Percentiles rank a stretch among this genome's conserved stretches.
Conservation (phyloP, 139 green algal species). For the Nannochloris sp. region DNA sequence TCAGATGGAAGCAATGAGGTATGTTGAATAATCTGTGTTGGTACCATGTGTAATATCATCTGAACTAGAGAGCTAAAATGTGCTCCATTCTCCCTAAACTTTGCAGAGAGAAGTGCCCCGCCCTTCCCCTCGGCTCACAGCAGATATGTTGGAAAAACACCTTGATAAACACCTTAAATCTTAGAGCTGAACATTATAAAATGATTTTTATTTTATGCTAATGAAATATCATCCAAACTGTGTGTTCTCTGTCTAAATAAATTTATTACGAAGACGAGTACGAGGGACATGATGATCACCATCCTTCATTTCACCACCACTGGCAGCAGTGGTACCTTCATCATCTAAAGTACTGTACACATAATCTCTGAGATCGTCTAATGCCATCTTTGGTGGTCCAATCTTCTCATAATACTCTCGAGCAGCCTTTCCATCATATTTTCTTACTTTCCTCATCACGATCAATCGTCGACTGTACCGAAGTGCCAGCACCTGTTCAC, state of each 20-base stretch:
- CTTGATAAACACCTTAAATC: conserved; percentile 22
- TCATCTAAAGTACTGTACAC: neutral
- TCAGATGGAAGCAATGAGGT: conserved; percentile 17
- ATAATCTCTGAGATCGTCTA: neutral
- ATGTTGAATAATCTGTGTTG: neutral
- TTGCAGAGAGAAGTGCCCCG: neutral
- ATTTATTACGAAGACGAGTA: neutral
- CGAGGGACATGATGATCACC: no score
- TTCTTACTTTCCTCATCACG: conserved; percentile 69
- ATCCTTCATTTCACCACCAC: no score
- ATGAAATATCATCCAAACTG: neutral
- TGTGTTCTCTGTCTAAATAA: neutral
- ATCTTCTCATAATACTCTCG: neutral
- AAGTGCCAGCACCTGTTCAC: conserved; percentile 72
- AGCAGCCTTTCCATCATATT: conserved; percentile 16
- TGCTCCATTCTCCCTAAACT: neutral
- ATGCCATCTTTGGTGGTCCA: neutral
- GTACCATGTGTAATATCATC: neutral
- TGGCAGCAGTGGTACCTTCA: no score
- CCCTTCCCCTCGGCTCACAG: conserved; percentile 22
- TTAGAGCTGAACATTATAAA: neutral
- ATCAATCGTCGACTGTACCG: conserved; percentile 81
- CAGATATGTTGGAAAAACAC: conserved; percentile 30
- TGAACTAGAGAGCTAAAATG: no score
- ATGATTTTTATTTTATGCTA: neutral